These are phyloP conservation scores for Pythium utonaiense DNA, from an alignment of 352 stramenopile genomes.

Conservation along the genomic window DNA sequence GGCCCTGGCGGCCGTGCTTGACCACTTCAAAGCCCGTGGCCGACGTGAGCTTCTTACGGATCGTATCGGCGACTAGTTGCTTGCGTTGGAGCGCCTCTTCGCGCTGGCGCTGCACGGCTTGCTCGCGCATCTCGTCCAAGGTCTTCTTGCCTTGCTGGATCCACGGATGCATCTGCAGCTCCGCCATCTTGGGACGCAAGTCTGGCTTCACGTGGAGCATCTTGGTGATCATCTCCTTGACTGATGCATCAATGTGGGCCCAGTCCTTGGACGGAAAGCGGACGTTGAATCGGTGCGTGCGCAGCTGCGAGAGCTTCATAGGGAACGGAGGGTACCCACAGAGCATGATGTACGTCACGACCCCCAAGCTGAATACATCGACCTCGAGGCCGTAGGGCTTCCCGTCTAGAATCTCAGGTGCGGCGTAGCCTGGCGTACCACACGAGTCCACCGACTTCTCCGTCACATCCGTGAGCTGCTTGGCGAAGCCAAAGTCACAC, in stretches of 20 bases:
- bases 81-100: conserved; percentile 54
- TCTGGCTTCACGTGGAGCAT: conserved; percentile 79
- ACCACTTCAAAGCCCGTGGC: conserved; percentile 65
- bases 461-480: conserved; percentile 50
- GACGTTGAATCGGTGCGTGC: conserved; percentile 79
- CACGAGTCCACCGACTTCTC: conserved; percentile 81
- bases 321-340: conserved; percentile 86
- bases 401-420: conserved; percentile 80
- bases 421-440: conserved; percentile 80
- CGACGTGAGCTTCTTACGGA: conserved; percentile 69
- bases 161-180: conserved; percentile 61
- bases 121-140: conserved; percentile 38
- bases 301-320: conserved; percentile 84
- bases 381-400: conserved; percentile 80
- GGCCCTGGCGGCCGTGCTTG: conserved; percentile 78
- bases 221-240: conserved; percentile 73
- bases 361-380: conserved; percentile 88
- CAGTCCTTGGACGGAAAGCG: conserved; percentile 83
- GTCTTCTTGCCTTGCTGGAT: conserved; percentile 46
- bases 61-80: conserved; percentile 55
- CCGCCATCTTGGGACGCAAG: conserved; percentile 51
- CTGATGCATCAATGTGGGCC: conserved; percentile 44
- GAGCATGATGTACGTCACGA: conserved; percentile 87
- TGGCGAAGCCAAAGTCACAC: conserved; percentile 85
- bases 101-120: conserved; percentile 43